phyloP scores from a whole-genome alignment of 371 early-diverging fungal species.

The Zychaea mexicana region DNA sequence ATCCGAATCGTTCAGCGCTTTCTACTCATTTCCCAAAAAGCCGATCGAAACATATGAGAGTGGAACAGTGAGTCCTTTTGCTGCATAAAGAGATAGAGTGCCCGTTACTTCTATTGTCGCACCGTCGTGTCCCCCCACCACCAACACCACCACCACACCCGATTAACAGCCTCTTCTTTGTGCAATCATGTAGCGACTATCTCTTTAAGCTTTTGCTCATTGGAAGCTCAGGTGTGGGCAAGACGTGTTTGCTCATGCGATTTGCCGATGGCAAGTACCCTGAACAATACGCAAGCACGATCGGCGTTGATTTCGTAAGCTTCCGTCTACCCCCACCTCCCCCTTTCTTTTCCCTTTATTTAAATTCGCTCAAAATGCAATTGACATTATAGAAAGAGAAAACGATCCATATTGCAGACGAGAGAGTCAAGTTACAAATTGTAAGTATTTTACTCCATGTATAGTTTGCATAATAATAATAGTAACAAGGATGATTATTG shows the following conservation, averaged over 20 bases:
- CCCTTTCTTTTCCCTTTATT: not conserved
- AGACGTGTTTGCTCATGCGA: conserved; percentile 96
- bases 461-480: too few species aligned
- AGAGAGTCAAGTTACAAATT: conserved; percentile 98
- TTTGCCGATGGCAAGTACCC: conserved; percentile 99
- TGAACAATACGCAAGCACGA: conserved; percentile 97
- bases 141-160: not conserved
- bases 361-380: not conserved
- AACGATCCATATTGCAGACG: conserved; percentile 97
- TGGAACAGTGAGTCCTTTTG: not conserved
- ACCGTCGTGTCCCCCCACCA: not conserved
- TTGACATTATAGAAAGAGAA: conserved; percentile 88
- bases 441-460: conserved; percentile 37
- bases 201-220: conserved; percentile 98
- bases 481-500: too few species aligned
- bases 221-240: conserved; percentile 99
- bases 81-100: not conserved
- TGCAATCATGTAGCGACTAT: conserved; percentile 77
- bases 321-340: not conserved
- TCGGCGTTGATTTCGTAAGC: conserved; percentile 96
- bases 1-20: not conserved
- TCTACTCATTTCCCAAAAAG: not conserved
- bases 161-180: not conserved
- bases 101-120: not conserved
- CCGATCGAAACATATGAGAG: too few species aligned